These are phyloP conservation scores for Mortierella sp. DNA, from an alignment of 371 early-diverging fungal species.

Conservation along the genomic window DNA sequence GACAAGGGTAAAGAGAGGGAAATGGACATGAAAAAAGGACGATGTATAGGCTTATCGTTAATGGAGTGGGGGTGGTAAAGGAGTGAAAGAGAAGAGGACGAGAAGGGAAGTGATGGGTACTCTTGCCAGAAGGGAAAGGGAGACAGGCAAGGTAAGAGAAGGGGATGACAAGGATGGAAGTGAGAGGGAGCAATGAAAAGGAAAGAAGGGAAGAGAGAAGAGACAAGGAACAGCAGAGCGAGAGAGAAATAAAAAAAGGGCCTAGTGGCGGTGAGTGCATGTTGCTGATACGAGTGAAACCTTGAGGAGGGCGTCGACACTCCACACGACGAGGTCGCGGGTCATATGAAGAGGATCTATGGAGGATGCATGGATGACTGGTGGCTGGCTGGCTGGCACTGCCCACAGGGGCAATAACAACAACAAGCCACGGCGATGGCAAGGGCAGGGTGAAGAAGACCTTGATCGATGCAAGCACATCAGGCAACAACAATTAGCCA, in stretches of 20 bases:
- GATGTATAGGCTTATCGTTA: not conserved
- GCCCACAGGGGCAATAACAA: no score
- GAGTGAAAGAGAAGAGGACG: no score
- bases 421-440: not conserved
- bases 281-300: no score
- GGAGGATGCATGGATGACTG: not conserved
- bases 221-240: not conserved
- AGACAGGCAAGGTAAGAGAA: not conserved
- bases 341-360: not conserved
- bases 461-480: no score
- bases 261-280: no score
- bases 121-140: slow-evolving; percentile 13
- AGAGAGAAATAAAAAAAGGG: not conserved
- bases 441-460: no score
- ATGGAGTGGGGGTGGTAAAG: no score
- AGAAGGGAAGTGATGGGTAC: not conserved
- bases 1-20: not conserved
- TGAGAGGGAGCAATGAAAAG: no score
- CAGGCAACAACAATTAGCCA: not conserved
- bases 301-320: not conserved
- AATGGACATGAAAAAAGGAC: not conserved
- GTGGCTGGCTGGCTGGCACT: no score
- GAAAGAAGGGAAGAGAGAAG: no score
- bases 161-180: not conserved
- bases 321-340: not conserved